Base-by-base conservation (phyloP, 208 protist species). In the Trypanosoma boissoni region DNA sequence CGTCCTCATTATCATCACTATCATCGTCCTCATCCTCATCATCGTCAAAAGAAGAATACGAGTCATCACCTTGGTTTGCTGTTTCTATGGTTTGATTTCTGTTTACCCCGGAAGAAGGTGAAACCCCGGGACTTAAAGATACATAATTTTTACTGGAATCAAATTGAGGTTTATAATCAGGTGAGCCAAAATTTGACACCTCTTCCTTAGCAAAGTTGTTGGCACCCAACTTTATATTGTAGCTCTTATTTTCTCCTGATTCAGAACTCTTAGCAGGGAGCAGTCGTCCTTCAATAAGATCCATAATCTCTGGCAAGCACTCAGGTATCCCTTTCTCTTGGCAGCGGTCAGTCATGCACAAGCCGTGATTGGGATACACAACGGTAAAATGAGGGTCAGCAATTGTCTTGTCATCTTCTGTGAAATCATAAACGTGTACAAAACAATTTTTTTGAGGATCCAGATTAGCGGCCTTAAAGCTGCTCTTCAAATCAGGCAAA, bases 361-460 rank as follows among this genome's bases (percentile, higher is more conserved):
- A 60, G 16, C 64, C 55, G 55, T 91, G 89, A 16, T 92, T 72
- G 10, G 83, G 81, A 74, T 78, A 91, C 29, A 67, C 36, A 41
- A 95, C 80, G 24, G 55, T 76, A 58, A 81, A 93, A 74, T 95
- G 89, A 26, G 86, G 89, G 48, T 74, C 52, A 27, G 80, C 77
- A 46, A 95, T 55, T 20, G 26, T 37, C 9, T 66, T 42, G 51
- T 86, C 89, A 53, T 76, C 74, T n/a, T 73, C 69, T 8, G 85
- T 95, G 60, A 95, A 95, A 71, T 95, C 89, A 72, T 95, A 95
- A n/a, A 95, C 89, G 58, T 95, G 89, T 8, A 95, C 77, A 55
- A 93, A 95, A 44, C 89, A 82, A 66, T 95, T 95, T 10, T 62
- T 28, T 46, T 70, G 80, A 8, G 86, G 71, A 59, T 93, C 84